Conservation (phyloP, 2,329 filamentous ascomycete genomes). For the Parascedosporium putredinis region DNA sequence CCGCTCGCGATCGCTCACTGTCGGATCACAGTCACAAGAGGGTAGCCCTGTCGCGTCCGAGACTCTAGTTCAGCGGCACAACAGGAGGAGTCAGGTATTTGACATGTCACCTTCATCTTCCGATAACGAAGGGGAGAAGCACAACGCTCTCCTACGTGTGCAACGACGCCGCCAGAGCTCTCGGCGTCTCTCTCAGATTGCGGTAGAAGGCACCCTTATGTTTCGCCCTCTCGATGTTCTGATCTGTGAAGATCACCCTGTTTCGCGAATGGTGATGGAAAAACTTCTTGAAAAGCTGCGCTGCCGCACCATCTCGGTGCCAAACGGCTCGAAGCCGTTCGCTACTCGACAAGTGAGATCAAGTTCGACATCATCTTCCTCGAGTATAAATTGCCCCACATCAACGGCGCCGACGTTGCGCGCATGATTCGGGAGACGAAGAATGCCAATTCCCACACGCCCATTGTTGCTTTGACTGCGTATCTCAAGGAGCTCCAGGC, state of each 20-base stretch:
- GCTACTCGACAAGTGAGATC: slow-evolving; percentile 91
- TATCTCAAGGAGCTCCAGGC: slow-evolving; percentile 96
- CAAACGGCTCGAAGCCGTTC: slow-evolving; percentile 82
- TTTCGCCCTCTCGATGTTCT: slow-evolving; percentile 89
- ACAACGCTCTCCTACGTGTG: slow-evolving; percentile 81
- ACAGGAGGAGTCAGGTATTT: slow-evolving; percentile 86
- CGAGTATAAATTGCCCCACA: slow-evolving; percentile 89
- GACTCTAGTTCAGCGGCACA: slow-evolving; percentile 66
- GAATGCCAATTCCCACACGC: slow-evolving; percentile 87
- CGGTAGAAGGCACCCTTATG: slow-evolving; percentile 68
- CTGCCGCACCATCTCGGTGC: slow-evolving; percentile 85
- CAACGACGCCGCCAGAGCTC: slow-evolving; percentile 92
- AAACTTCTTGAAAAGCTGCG: slow-evolving; percentile 89
- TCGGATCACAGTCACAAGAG: slow-evolving; percentile 93
- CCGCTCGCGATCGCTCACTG: slow-evolving; percentile 77
- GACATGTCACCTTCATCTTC: slow-evolving; percentile 96
- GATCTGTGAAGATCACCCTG: slow-evolving; percentile 95
- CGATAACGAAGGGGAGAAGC: slow-evolving; percentile 89
- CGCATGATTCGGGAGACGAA: slow-evolving; percentile 97
- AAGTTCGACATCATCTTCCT: slow-evolving; percentile 99
- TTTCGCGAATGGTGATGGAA: slow-evolving; percentile 98
- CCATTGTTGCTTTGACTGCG: slow-evolving; percentile 91
- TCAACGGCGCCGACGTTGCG: slow-evolving; percentile 90
- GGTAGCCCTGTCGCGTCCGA: slow-evolving; percentile 64
- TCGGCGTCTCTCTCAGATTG: slow-evolving; percentile 85